These are phyloP conservation scores for Lactarius sanguifluus DNA, from an alignment of 768 basidiomycete species.

Conservation along the genomic window DNA sequence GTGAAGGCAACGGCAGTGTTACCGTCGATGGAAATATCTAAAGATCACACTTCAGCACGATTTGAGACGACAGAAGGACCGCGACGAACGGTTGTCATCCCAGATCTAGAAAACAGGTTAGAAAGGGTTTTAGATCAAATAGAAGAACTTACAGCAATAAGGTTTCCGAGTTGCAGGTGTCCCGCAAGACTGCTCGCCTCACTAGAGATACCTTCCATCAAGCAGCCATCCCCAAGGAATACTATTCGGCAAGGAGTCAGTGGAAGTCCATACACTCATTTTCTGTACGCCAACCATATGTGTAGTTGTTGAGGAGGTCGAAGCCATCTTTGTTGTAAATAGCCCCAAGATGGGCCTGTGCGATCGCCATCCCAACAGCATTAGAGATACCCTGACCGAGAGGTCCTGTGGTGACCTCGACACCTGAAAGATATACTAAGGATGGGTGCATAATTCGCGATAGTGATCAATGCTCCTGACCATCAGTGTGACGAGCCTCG, in stretches of 20 bases:
- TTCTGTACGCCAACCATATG: conserved; percentile 62
- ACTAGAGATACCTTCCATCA: conserved; percentile 95
- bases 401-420: conserved; percentile 94
- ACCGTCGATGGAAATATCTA: conserved; percentile 96
- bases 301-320: conserved; percentile 80
- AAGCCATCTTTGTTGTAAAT: conserved; percentile 86
- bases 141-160: conserved; percentile 71
- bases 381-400: conserved; percentile 95
- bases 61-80: conserved; percentile 9
- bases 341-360: conserved; percentile 88
- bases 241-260: conserved; percentile 44
- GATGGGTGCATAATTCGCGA: conserved; percentile 20
- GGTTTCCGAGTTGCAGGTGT: conserved; percentile 89
- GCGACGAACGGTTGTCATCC: conserved; percentile 86
- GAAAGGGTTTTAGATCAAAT: conserved; percentile 17
- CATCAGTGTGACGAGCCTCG: conserved; percentile 69
- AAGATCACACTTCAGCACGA: conserved; percentile 20
- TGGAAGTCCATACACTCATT: conserved; percentile 12
- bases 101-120: conserved; percentile 59
- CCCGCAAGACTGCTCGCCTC: conserved; percentile 93
- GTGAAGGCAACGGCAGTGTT: conserved; percentile 92
- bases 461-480: conserved; percentile 34
- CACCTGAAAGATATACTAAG: conserved; percentile 41
- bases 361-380: conserved; percentile 91
- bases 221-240: conserved; percentile 92